Percentiles rank a stretch among this genome's conserved stretches.
Evolutionary conservation across 768 basidiomycete genomes (phyloP).

Genomic region (Asterophora lycoperdoides): DNA sequence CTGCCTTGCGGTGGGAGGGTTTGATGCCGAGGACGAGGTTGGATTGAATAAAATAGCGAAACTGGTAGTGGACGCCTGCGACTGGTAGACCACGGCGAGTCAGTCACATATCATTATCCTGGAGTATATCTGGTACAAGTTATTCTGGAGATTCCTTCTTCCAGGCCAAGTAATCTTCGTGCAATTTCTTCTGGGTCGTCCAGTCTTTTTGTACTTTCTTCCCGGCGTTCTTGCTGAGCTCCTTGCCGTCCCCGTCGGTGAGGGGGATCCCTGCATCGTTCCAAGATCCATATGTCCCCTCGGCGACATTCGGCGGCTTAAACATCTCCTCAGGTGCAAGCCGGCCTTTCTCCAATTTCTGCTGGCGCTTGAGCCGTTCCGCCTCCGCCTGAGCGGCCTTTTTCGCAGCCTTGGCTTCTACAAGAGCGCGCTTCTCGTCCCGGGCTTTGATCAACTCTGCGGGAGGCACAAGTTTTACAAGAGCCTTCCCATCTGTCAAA

Average conservation of each 20-base stretch:
- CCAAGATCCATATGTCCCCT: constrained; percentile 79
- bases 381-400: constrained; percentile 69
- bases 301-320: constrained; percentile 71
- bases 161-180: constrained; percentile 69
- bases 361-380: constrained; percentile 61
- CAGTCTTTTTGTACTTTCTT: constrained; percentile 80
- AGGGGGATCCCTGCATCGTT: constrained; percentile 80
- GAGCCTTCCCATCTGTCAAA: constrained; percentile 79
- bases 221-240: constrained; percentile 71
- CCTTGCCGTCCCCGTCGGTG: constrained; percentile 80
- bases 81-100: constrained; percentile 47
- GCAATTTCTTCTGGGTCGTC: constrained; percentile 69
- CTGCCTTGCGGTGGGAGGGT: constrained; percentile 66
- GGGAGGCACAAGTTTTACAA: constrained; percentile 88
- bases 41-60: constrained; percentile 73
- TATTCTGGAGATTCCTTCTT: constrained; percentile 26
- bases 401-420: constrained; percentile 72
- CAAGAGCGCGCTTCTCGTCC: constrained; percentile 79
- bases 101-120: constrained; percentile 1
- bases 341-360: constrained; percentile 84
- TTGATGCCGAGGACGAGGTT: constrained; percentile 70
- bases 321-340: constrained; percentile 74
- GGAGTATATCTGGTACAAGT: constrained; percentile 7
- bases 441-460: constrained; percentile 76
- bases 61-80: constrained; percentile 57